Conservation (phyloP, 345 rosid genomes). For the Gossypium thurberi region DNA sequence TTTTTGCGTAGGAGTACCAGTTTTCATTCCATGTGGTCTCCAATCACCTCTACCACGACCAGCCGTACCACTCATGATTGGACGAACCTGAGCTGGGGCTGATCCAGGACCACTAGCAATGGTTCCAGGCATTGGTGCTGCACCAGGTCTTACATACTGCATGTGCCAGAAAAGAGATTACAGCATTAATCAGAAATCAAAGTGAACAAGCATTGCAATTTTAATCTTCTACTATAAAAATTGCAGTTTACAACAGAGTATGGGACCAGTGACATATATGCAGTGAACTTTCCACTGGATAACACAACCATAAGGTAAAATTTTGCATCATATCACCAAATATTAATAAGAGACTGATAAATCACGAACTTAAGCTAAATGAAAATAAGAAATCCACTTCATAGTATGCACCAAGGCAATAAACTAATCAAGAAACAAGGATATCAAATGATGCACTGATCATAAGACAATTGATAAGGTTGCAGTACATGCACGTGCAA, state of each 20-base stretch:
- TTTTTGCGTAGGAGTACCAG: slow-evolving; percentile 65
- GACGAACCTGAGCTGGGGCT: slow-evolving; percentile 74
- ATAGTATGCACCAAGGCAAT: background rate
- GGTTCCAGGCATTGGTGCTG: slow-evolving; percentile 69
- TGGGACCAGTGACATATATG: background rate
- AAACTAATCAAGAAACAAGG: background rate
- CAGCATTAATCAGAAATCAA: slow-evolving; percentile 17
- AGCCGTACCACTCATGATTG: slow-evolving; percentile 51
- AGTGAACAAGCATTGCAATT: slow-evolving; percentile 14
- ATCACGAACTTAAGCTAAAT: background rate
- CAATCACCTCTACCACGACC: slow-evolving; percentile 98
- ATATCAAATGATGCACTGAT: background rate
- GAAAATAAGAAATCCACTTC: background rate
- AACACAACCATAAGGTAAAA: background rate
- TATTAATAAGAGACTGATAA: background rate
- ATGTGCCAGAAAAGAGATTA: slow-evolving; percentile 25
- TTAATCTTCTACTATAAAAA: background rate
- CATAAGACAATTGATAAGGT: background rate
- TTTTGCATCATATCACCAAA: background rate
- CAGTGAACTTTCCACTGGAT: background rate
- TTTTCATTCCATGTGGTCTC: slow-evolving; percentile 72
- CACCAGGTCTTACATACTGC: slow-evolving; percentile 99
- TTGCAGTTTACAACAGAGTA: background rate
- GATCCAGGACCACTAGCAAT: slow-evolving; percentile 41
- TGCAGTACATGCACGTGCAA: background rate